Evolutionary conservation across 352 stramenopile species (phyloP).

Genomic region (Phytophthora sansomeana): DNA sequence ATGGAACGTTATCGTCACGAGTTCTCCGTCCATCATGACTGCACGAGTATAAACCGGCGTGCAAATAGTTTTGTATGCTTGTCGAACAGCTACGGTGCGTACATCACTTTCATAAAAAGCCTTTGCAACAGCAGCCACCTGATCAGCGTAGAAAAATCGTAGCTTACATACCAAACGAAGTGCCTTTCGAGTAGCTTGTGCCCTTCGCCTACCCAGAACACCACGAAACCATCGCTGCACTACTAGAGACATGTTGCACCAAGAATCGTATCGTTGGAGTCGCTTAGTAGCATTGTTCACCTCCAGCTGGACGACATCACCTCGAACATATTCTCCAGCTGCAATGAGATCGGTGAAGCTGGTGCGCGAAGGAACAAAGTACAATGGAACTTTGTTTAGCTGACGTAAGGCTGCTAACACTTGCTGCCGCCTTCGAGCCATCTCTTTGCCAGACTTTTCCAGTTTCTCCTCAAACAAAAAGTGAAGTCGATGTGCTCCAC

Average conservation of each 20-base stretch:
- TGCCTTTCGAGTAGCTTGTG: conserved; percentile 33
- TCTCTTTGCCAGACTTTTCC: conserved; percentile 60
- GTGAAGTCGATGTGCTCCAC: conserved; percentile 70
- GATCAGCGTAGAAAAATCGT: conserved; percentile 38
- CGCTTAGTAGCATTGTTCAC: conserved; percentile 63
- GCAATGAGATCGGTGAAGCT: conserved; percentile 58
- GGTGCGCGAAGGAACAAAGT: conserved; percentile 56
- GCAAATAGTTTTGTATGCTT: conserved; percentile 40
- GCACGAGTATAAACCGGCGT: conserved; percentile 51
- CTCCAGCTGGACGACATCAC: conserved; percentile 79
- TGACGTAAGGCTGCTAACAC: conserved; percentile 60
- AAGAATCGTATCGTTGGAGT: conserved; percentile 70
- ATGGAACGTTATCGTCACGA: conserved; percentile 69
- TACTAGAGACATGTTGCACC: conserved; percentile 52
- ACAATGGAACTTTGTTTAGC: conserved; percentile 66
- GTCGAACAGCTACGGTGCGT: conserved; percentile 37
- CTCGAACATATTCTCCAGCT: conserved; percentile 64
- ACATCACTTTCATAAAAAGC: conserved; percentile 47
- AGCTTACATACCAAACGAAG: conserved; percentile 42
- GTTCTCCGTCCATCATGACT: conserved; percentile 66
- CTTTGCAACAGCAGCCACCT: conserved; percentile 35
- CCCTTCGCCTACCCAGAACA: conserved; percentile 43
- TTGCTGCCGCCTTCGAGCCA: conserved; percentile 52
- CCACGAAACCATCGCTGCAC: conserved; percentile 76
- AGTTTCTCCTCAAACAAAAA: conserved; percentile 76